Evolutionary conservation across 179 eudicot species (phyloP), one percentile per base, ranked within the genome.

Genomic region (Beta lomatogona): DNA sequence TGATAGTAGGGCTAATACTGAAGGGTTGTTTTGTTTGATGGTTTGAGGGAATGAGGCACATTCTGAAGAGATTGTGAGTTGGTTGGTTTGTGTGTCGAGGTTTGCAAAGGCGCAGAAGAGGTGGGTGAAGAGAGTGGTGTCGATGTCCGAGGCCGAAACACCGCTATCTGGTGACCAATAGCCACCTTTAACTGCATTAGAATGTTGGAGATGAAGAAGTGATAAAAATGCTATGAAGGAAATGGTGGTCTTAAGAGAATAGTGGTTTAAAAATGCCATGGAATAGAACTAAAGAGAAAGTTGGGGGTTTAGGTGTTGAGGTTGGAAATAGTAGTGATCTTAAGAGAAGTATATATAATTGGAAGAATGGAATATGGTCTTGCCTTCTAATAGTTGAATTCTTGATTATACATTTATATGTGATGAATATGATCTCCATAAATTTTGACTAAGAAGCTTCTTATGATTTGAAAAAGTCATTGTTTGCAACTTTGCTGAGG

Each of bases 111-210:
- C 92, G 71, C 91, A 92, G 57, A 92, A 88, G 58, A 92, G 87
- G 73, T 91, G 97, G 48, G 92, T 91, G 88, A 91, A 92, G 22
- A 91, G 89, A 14, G 94, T 84, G 13, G 97, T 86, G 68, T 92
- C 84, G 2, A 92, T 88, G 66, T 77, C 71, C 0, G 90, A 73
- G 16, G 85, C 81, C 0, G 73, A 11, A 1, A 89, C 65, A 13
- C 87, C 89, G n/a, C 89, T 88, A 18, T 73, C 91, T 0, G 85
- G 87, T n/a, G 86, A 84, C 93, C 93, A 92, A 63, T 92, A 92
- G 53, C 88, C 93, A 1, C 83, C 91, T 19, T 85, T 77, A 16
- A 92, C 93, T 5, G 78, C 86, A 55, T 28, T 19, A 3, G 77
- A 55, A 4, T 3, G 21, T 55, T 11, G 77, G 50, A 57, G 31